A percentile compares a stretch with the other conserved stretches of the same genome.
These are phyloP conservation scores for Paxillus ammoniavirescens DNA, from an alignment of 768 basidiomycete species.

Conservation along the genomic window DNA sequence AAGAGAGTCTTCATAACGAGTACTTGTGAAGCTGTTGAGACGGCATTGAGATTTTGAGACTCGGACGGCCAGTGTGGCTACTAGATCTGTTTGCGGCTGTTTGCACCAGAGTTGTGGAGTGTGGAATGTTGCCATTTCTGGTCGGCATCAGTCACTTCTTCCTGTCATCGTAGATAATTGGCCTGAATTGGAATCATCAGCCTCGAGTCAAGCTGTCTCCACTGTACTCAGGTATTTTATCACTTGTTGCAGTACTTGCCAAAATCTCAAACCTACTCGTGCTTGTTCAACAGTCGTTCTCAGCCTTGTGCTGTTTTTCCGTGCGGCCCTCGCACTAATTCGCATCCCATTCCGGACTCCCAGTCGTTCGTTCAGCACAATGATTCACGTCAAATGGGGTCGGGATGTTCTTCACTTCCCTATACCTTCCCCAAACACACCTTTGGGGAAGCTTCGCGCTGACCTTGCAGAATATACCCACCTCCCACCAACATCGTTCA, in stretches of 20 bases:
- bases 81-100: too few relatives aligned
- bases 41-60: too few relatives aligned
- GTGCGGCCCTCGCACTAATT: constrained; percentile 23
- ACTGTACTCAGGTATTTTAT: constrained; percentile 22
- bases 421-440: constrained; percentile 57
- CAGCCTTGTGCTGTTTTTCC: constrained; percentile 35
- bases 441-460: constrained; percentile 55
- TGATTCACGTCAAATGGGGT: constrained; percentile 49
- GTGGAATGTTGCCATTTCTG: constrained; percentile 9
- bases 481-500: constrained; percentile 68
- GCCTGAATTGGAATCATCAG: constrained; percentile 5
- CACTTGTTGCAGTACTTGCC: too few relatives aligned
- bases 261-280: constrained; percentile 1
- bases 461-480: constrained; percentile 74
- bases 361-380: constrained; percentile 24
- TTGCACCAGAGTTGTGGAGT: too few relatives aligned
- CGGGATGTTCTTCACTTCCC: constrained; percentile 49
- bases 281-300: constrained; percentile 18
- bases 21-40: too few relatives aligned
- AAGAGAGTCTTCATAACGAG: too few relatives aligned
- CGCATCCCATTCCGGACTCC: constrained; percentile 2
- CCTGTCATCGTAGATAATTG: not conserved
- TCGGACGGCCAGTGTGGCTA: too few relatives aligned
- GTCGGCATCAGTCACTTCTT: constrained; percentile 3
- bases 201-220: constrained; percentile 29